Base-by-base conservation (phyloP, 306 rosid genomes). In the Inga laurina region DNA sequence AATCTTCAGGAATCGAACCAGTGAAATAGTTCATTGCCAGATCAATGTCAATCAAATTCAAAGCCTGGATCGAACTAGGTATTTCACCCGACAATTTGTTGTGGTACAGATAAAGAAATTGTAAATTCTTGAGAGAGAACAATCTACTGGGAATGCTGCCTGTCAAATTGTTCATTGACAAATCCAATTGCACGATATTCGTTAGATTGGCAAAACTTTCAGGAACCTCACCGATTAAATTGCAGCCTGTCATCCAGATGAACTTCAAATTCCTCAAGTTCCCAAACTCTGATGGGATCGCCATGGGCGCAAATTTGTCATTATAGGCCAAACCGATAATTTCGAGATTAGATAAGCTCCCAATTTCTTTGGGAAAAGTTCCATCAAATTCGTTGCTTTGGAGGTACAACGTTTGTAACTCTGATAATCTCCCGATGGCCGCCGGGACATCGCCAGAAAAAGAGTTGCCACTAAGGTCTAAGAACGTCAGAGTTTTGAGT, bases 371-470 rank as follows among this genome's bases (percentile, higher is more conserved):
- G 0, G 97, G 93, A 66, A 91, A 77, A 0, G 88, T 89, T 52
- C 94, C 97, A 76, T 90, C 85, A 82, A 93, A 86, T 74, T 82
- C 59, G 83, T 91, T 94, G 24, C 4, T 8, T 19, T 45, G 30
- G 27, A 93, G 87, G 44, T 48, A 0, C 45, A 93, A 66, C 5
- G 82, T 61, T 62, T 44, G 68, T 32, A 93, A 82, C 74, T 84
- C 82, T 1, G 74, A 10, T 16, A 94, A 56, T 18, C 69, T 88
- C 12, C 98, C 97, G 5, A 91, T 80, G 0, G 90, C 85, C 12
- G 81, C 82, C 19, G 98, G 95, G 43, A 95, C 45, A 13, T 89
- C 85, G 7, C 97, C 94, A 64, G 88, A 81, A 89, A 95, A 95
- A 64, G 84, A 87, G 90, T 95, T 95, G 39, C 78, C 90, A 54